Evolutionary conservation across 495 filamentous ascomycete species (phyloP).

Genomic region (Cercophora newfieldiana): DNA sequence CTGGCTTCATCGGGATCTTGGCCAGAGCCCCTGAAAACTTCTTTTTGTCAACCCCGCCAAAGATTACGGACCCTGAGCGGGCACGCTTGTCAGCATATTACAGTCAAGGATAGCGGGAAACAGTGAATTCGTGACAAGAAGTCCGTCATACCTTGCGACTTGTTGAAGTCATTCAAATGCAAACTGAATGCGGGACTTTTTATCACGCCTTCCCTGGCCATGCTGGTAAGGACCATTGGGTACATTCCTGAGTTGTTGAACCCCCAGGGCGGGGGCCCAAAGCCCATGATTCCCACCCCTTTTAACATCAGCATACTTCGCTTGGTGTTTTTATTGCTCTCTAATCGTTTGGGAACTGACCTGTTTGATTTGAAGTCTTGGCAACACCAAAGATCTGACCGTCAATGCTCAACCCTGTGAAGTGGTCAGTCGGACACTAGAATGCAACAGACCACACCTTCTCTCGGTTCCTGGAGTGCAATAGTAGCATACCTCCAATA

Average conservation of each 20-base stretch:
- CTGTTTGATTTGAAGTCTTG: constrained; percentile 30
- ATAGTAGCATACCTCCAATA: constrained; percentile 15
- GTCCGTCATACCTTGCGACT: too few relatives aligned
- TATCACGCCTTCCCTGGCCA: constrained; percentile 60
- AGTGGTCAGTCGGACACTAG: too few relatives aligned
- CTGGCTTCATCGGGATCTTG: constrained; percentile 28
- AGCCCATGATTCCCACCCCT: constrained; percentile 73
- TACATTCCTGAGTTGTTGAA: constrained; percentile 46
- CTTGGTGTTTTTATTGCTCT: constrained; percentile 12
- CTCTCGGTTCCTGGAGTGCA: too few relatives aligned
- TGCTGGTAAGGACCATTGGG: constrained; percentile 60
- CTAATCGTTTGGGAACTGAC: too few relatives aligned
- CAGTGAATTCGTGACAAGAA: too few relatives aligned
- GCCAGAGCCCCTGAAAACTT: constrained; percentile 64
- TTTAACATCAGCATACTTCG: too few relatives aligned
- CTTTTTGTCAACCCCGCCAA: constrained; percentile 74
- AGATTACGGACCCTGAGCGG: constrained; percentile 70
- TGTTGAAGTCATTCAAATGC: constrained; percentile 49
- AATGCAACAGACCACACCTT: too few relatives aligned
- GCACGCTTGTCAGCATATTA: too few relatives aligned
- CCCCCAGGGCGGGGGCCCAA: constrained; percentile 55
- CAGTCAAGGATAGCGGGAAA: too few relatives aligned
- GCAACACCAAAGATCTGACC: constrained; percentile 41
- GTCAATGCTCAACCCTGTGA: constrained; percentile 28
- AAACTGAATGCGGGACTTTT: constrained; percentile 70